Conservation (phyloP, 148 eudicot genomes). For the Spergularia bocconei region DNA sequence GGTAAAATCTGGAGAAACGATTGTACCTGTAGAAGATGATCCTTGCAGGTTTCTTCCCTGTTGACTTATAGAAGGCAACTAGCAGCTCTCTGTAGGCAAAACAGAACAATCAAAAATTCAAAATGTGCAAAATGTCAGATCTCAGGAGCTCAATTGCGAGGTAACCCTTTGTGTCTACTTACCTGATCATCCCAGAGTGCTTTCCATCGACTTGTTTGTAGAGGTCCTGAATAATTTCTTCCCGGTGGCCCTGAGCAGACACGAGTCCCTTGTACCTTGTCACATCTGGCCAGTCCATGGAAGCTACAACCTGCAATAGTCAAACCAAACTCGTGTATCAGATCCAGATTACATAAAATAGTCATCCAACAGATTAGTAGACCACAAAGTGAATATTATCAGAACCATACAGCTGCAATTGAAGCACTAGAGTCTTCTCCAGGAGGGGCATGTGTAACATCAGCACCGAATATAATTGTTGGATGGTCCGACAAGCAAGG, state of each 20-base stretch:
- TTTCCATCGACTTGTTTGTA: slow-evolving; percentile 39
- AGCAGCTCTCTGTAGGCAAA: slow-evolving; percentile 52
- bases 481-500: slow-evolving; percentile 52
- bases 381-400: not conserved
- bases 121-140: not conserved
- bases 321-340: not conserved
- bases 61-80: slow-evolving; percentile 33
- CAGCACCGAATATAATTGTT: slow-evolving; percentile 86
- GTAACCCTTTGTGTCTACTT: not conserved
- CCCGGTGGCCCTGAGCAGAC: slow-evolving; percentile 61
- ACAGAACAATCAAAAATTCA: not conserved
- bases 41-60: slow-evolving; percentile 42
- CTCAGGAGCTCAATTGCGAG: not conserved
- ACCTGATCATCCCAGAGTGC: slow-evolving; percentile 71
- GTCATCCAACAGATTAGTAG: not conserved
- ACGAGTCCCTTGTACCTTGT: slow-evolving; percentile 72
- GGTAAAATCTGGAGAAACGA: not conserved
- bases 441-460: slow-evolving; percentile 83
- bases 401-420: slow-evolving; percentile 68
- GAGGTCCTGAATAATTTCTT: slow-evolving; percentile 65
- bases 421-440: slow-evolving; percentile 90
- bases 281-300: slow-evolving; percentile 86
- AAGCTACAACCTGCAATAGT: slow-evolving; percentile 69
- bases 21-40: slow-evolving; percentile 76
- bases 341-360: not conserved